Evolutionary conservation across 768 basidiomycete species (phyloP).

Genomic region (Boletus speciosus): DNA sequence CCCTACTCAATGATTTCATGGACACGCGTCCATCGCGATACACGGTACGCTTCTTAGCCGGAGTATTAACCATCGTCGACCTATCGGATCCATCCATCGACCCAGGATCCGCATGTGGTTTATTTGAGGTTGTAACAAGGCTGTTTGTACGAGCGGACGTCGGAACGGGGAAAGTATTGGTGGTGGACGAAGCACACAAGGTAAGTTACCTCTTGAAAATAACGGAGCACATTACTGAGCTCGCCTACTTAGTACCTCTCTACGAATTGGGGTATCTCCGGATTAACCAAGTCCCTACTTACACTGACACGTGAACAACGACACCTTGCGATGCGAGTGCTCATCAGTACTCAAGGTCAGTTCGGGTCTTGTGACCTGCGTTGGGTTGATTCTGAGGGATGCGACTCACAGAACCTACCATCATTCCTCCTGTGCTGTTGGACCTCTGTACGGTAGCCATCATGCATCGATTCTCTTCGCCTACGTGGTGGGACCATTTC

Average conservation of each 20-base stretch:
- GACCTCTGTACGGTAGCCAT: conserved; percentile 61
- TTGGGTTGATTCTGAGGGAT: background rate
- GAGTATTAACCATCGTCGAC: conserved; percentile 61
- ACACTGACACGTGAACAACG: conserved; percentile 62
- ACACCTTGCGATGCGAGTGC: conserved; percentile 65
- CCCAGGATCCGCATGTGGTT: conserved; percentile 53
- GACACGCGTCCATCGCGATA: conserved; percentile 18
- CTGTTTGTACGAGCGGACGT: conserved; percentile 57
- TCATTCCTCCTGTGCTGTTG: conserved; percentile 58
- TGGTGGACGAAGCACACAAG: conserved; percentile 73
- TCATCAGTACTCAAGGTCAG: conserved; percentile 71
- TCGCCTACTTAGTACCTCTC: conserved; percentile 48
- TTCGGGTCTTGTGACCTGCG: background rate
- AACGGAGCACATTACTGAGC: background rate
- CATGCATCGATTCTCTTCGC: conserved; percentile 67
- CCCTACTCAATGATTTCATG: conserved; percentile 53
- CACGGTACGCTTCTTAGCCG: conserved; percentile 43
- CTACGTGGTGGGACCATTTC: conserved; percentile 67
- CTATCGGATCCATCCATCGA: conserved; percentile 71
- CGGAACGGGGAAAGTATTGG: conserved; percentile 57
- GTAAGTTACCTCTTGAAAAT: conserved; percentile 28
- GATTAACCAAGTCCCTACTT: conserved; percentile 53
- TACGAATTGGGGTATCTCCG: conserved; percentile 38
- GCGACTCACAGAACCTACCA: conserved; percentile 53
- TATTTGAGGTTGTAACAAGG: conserved; percentile 63